These are phyloP conservation scores for Hypoxylon sp. DNA, from an alignment of 2,329 filamentous ascomycete genomes.

Conservation along the genomic window DNA sequence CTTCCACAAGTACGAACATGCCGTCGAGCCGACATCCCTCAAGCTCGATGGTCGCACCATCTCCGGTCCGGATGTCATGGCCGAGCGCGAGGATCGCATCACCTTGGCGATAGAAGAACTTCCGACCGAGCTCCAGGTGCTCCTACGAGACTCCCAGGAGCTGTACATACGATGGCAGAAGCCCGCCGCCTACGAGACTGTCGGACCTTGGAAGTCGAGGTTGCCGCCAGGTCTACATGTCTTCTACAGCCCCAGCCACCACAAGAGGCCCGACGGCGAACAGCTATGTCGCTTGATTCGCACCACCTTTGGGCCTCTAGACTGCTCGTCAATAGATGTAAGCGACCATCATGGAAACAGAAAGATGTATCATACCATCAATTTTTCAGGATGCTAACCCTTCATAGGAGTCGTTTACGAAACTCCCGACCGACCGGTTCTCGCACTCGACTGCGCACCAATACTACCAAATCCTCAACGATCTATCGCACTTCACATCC, in stretches of 20 bases:
- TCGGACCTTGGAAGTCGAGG: slow-evolving; percentile 77
- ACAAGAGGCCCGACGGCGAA: slow-evolving; percentile 41
- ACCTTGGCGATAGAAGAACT: slow-evolving; percentile 79
- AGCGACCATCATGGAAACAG: slow-evolving; percentile 17
- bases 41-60: slow-evolving; percentile 64
- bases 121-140: slow-evolving; percentile 67
- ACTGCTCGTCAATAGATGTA: slow-evolving; percentile 48
- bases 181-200: slow-evolving; percentile 60
- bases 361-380: slow-evolving; percentile 43
- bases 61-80: slow-evolving; percentile 63
- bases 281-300: slow-evolving; percentile 45
- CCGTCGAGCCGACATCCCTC: slow-evolving; percentile 70
- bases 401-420: slow-evolving; percentile 67
- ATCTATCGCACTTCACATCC: slow-evolving; percentile 60
- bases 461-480: slow-evolving; percentile 72
- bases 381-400: slow-evolving; percentile 63
- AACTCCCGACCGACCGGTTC: slow-evolving; percentile 62
- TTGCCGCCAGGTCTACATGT: slow-evolving; percentile 83
- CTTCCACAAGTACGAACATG: slow-evolving; percentile 69
- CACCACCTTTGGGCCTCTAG: slow-evolving; percentile 45
- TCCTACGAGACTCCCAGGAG: slow-evolving; percentile 71
- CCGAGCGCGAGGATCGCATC: slow-evolving; percentile 79
- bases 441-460: slow-evolving; percentile 70
- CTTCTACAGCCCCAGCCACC: slow-evolving; percentile 70
- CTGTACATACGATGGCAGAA: slow-evolving; percentile 84